These are phyloP conservation scores for Luffa acutangula DNA, from an alignment of 306 rosid species.

Conservation along the genomic window DNA sequence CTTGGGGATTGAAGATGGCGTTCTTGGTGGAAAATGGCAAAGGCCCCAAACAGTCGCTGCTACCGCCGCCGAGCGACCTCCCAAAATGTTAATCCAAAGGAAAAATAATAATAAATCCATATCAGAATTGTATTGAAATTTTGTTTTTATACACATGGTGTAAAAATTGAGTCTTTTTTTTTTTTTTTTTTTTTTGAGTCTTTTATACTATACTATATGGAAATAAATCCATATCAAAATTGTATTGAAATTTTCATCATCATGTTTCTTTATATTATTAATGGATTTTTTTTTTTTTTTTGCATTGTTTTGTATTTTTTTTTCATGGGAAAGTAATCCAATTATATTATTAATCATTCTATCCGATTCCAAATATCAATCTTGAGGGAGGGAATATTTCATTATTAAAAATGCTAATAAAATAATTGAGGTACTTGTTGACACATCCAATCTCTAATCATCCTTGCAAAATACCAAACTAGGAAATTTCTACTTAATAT, in stretches of 20 bases:
- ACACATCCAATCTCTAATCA: no score
- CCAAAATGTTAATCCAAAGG: slow-evolving; percentile 50
- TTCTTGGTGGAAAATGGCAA: slow-evolving; percentile 86
- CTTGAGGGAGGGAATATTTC: no score
- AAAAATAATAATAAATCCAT: background rate
- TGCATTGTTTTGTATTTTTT: no score
- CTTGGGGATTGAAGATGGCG: slow-evolving; percentile 98
- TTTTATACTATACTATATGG: background rate
- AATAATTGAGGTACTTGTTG: no score
- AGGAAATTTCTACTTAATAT: no score
- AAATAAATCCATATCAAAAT: background rate
- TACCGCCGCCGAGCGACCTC: slow-evolving; percentile 79
- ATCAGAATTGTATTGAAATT: no score
- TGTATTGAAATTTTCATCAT: background rate
- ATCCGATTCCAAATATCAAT: background rate
- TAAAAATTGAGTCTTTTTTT: background rate
- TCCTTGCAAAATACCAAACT: no score
- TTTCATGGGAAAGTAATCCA: background rate
- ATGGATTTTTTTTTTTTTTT: background rate
- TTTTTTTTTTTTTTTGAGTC: no score
- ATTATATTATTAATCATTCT: background rate
- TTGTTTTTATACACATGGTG: background rate
- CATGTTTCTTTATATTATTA: background rate
- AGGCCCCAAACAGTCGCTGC: slow-evolving; percentile 55
- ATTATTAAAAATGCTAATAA: no score